Conservation (phyloP, 2,329 filamentous ascomycete species). For the Aspergillus spinulosporus region DNA sequence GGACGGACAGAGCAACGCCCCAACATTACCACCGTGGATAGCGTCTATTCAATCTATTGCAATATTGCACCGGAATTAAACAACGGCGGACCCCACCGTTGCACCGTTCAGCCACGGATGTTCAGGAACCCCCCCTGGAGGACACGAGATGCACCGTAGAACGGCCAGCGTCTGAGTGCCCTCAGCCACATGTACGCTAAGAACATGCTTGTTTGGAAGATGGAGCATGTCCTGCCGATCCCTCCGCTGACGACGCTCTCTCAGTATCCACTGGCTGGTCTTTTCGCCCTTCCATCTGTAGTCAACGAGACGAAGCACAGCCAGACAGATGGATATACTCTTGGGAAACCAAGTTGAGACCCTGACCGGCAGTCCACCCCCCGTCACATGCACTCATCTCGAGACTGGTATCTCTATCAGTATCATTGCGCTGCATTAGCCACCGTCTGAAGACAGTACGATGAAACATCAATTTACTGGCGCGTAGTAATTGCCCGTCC, state of each 20-base stretch:
- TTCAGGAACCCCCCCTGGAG: background rate
- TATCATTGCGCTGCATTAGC: constrained; percentile 20
- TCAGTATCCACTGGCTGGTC: background rate
- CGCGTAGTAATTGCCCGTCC: background rate
- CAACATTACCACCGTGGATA: too few relatives aligned
- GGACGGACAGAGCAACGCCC: background rate
- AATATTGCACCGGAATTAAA: background rate
- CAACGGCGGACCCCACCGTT: background rate
- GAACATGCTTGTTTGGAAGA: background rate
- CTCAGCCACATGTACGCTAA: background rate
- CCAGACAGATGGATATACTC: too few relatives aligned
- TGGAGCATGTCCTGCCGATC: background rate
- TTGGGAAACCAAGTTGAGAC: too few relatives aligned
- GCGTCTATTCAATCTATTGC: background rate
- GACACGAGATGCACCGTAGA: background rate
- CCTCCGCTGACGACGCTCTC: background rate
- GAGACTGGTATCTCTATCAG: background rate
- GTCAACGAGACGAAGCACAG: too few relatives aligned
- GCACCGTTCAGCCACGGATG: background rate
- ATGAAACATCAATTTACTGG: background rate
- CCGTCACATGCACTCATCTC: too few relatives aligned
- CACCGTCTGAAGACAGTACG: background rate
- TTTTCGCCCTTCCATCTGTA: too few relatives aligned
- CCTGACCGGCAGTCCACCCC: too few relatives aligned
- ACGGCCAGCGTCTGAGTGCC: too few relatives aligned